Conservation (phyloP, 352 stramenopile genomes). For the Pythium sp. region DNA sequence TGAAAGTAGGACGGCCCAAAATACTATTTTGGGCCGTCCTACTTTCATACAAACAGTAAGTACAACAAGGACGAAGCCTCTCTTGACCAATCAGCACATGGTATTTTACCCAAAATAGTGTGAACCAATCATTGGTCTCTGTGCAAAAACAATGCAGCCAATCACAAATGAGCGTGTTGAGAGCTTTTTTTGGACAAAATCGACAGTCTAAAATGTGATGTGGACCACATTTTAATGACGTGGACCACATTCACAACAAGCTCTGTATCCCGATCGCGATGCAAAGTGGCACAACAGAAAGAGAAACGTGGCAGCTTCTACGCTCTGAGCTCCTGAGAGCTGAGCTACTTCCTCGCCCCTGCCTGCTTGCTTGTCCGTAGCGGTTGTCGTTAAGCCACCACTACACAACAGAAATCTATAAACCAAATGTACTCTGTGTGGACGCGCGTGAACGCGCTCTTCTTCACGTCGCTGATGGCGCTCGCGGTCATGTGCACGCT, state of each 20-base stretch:
- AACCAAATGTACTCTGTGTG: slow-evolving; percentile 78
- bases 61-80: too few relatives aligned
- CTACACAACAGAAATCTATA: neutral
- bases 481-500: slow-evolving; percentile 73
- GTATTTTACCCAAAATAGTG: too few relatives aligned
- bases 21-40: too few relatives aligned
- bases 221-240: neutral
- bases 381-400: neutral
- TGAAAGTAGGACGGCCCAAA: too few relatives aligned
- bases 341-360: neutral
- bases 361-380: neutral
- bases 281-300: slow-evolving; percentile 2
- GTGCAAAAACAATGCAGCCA: too few relatives aligned
- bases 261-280: neutral
- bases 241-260: neutral
- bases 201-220: neutral
- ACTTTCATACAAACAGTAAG: too few relatives aligned
- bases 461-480: slow-evolving; percentile 78
- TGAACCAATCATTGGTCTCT: too few relatives aligned
- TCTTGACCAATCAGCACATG: too few relatives aligned
- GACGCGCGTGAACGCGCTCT: slow-evolving; percentile 81
- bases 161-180: too few relatives aligned
- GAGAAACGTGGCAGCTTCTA: neutral
- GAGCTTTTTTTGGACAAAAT: too few relatives aligned
- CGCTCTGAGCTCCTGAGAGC: neutral